A percentile compares a stretch with the other conserved stretches of the same genome.
phyloP scores from a whole-genome alignment of 2,329 filamentous ascomycete species.

The Cercospora sojina region DNA sequence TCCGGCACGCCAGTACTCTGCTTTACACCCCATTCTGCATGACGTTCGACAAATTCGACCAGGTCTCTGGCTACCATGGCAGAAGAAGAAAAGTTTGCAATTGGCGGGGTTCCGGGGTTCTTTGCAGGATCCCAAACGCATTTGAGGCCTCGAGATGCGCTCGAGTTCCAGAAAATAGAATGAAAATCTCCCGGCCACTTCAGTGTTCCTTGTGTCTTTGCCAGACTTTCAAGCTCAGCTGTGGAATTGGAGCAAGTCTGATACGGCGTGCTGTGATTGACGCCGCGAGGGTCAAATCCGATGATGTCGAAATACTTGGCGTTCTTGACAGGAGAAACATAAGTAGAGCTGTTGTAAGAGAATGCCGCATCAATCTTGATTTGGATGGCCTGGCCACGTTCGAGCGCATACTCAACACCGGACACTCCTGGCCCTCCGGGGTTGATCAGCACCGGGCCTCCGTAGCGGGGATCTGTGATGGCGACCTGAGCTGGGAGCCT shows the following conservation, averaged over 20 bases:
- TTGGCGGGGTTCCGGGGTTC: not conserved
- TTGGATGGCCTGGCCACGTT: slow-evolving; percentile 26
- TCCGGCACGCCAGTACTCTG: not conserved
- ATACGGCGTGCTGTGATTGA: slow-evolving; percentile 39
- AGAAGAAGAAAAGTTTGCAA: not conserved
- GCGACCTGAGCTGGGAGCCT: slow-evolving; percentile 47
- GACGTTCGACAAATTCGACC: slow-evolving; percentile 49
- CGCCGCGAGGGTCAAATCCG: slow-evolving; percentile 48
- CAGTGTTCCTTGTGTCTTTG: not conserved
- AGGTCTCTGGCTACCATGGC: slow-evolving; percentile 48
- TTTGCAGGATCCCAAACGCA: not conserved
- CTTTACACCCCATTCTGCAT: slow-evolving; percentile 37
- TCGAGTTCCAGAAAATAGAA: not conserved
- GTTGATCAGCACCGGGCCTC: slow-evolving; percentile 44
- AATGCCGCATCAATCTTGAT: slow-evolving; percentile 22
- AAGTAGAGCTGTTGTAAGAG: not conserved
- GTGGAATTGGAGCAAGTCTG: slow-evolving; percentile 39
- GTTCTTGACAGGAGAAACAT: not conserved
- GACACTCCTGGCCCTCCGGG: slow-evolving; percentile 48
- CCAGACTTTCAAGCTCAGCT: slow-evolving; percentile 30
- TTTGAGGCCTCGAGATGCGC: not conserved
- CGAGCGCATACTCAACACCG: slow-evolving; percentile 38
- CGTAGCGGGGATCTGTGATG: slow-evolving; percentile 43
- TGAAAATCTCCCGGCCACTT: not conserved
- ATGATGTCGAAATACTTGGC: slow-evolving; percentile 46